Conservation (phyloP, 371 early-diverging fungal species). For the Rhizomucor pusillus region DNA sequence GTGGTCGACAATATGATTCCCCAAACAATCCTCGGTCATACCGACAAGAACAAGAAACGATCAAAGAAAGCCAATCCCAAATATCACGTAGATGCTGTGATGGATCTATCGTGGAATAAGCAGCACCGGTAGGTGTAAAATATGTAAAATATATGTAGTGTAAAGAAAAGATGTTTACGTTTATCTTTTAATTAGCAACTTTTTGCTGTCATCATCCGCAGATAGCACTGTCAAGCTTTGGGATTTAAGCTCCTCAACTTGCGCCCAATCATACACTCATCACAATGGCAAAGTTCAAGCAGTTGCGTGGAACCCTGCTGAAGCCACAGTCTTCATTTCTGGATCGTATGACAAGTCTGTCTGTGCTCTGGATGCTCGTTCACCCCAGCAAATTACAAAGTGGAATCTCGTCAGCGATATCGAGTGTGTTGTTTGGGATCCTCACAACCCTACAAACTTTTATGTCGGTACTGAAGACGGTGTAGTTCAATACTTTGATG, state of each 20-base stretch:
- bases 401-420: slow-evolving; percentile 83
- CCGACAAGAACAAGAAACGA: slow-evolving; percentile 59
- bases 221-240: slow-evolving; percentile 96
- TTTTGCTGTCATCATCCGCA: slow-evolving; percentile 90
- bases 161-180: not conserved
- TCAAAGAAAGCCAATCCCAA: slow-evolving; percentile 64
- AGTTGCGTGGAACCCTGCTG: slow-evolving; percentile 87
- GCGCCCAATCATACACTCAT: slow-evolving; percentile 75
- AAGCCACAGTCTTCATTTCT: slow-evolving; percentile 81
- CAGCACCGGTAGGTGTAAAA: slow-evolving; percentile 51
- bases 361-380: slow-evolving; percentile 84
- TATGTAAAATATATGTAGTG: too few species aligned
- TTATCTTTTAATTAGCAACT: slow-evolving; percentile 47
- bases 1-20: slow-evolving; percentile 89
- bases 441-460: slow-evolving; percentile 70
- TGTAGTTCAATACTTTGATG: slow-evolving; percentile 84
- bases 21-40: slow-evolving; percentile 80
- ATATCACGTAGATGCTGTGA: slow-evolving; percentile 91
- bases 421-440: slow-evolving; percentile 90
- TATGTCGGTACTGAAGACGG: slow-evolving; percentile 88
- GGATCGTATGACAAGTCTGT: slow-evolving; percentile 90
- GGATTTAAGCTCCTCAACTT: slow-evolving; percentile 78
- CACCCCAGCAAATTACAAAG: slow-evolving; percentile 60
- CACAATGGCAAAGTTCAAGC: slow-evolving; percentile 89
- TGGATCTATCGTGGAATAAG: slow-evolving; percentile 92